Evolutionary conservation across 441 rosid genomes (phyloP).

Genomic region (Gossypium lobatum): DNA sequence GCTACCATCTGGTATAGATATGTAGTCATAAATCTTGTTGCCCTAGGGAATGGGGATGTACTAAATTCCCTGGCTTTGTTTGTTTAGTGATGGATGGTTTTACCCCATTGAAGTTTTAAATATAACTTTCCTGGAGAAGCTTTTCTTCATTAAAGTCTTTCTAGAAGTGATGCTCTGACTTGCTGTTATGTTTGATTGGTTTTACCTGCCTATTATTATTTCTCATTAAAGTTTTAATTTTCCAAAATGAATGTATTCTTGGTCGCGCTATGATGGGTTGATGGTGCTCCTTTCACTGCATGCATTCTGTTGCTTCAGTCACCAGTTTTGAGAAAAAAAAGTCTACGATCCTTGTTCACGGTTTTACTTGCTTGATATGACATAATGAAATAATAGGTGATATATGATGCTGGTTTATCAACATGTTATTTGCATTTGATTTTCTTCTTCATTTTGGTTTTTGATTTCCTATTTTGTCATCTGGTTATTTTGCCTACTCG

Average conservation of each 20-base stretch:
- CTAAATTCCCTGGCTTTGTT: neutral
- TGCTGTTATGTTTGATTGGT: neutral
- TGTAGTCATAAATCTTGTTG: neutral
- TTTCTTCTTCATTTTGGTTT: neutral
- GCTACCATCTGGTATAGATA: constrained; percentile 2
- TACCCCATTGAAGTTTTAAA: neutral
- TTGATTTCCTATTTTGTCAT: neutral
- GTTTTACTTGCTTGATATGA: neutral
- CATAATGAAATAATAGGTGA: neutral
- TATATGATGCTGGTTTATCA: neutral
- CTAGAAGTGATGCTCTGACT: neutral
- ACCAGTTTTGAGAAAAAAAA: neutral
- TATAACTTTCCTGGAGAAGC: neutral
- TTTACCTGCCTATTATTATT: neutral
- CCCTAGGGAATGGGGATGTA: neutral
- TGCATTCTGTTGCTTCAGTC: neutral
- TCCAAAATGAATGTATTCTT: constrained; percentile 1
- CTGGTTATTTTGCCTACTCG: neutral
- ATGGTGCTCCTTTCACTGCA: neutral
- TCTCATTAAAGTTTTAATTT: neutral
- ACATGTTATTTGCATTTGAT: neutral
- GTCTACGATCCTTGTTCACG: neutral
- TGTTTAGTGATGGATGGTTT: neutral
- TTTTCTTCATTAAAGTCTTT: neutral
- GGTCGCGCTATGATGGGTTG: neutral